Conservation (phyloP, 345 rosid genomes). For the Clausena lansium region DNA sequence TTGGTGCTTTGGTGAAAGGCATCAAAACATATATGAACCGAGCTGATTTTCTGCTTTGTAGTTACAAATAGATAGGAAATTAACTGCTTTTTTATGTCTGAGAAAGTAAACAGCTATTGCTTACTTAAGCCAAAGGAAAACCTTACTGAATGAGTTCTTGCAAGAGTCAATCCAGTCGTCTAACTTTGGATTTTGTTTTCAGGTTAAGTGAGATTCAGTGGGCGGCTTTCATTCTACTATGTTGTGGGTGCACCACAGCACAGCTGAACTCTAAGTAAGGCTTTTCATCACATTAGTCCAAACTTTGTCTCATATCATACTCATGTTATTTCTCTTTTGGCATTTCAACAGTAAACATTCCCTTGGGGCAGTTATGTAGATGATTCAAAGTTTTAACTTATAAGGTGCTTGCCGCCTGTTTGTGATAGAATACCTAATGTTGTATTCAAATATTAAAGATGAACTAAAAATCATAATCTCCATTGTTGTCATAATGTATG, state of each 20-base stretch:
- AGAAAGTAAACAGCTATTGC: constrained; percentile 10
- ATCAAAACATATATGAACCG: background rate
- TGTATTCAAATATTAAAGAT: background rate
- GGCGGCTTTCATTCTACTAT: constrained; percentile 88
- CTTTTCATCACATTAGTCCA: constrained; percentile 10
- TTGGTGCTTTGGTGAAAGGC: background rate
- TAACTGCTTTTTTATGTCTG: background rate
- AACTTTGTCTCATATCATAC: background rate
- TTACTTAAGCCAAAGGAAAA: constrained; percentile 7
- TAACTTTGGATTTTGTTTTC: constrained; percentile 19
- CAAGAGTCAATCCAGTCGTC: background rate
- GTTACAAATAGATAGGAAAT: background rate
- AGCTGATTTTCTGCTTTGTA: background rate
- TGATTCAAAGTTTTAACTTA: background rate
- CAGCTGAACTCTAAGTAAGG: constrained; percentile 88
- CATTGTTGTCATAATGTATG: background rate
- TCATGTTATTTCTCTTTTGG: background rate
- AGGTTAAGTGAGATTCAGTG: constrained; percentile 95
- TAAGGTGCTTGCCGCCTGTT: background rate
- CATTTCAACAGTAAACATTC: background rate
- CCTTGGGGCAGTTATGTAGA: constrained; percentile 2
- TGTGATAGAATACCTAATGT: background rate
- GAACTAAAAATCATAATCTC: background rate
- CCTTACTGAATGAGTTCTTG: background rate
- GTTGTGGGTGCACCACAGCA: constrained; percentile 98